phyloP scores from a whole-genome alignment of 106 monocot genomes.

The Dactylorhiza incarnata region DNA sequence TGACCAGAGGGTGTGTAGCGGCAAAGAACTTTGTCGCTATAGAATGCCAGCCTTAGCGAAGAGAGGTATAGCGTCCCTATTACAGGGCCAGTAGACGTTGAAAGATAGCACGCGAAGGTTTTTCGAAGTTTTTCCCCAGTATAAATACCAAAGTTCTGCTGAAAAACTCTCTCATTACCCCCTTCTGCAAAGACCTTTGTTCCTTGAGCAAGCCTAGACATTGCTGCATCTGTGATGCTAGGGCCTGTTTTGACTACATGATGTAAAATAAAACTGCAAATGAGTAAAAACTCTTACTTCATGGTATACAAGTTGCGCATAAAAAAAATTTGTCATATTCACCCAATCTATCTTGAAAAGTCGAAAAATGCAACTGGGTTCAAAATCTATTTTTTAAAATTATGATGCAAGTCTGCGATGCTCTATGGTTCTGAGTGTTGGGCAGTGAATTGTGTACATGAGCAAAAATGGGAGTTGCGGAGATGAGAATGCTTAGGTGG shows the following conservation, averaged over 20 bases:
- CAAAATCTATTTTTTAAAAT: no score
- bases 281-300: background rate
- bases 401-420: no score
- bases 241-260: conserved; percentile 65
- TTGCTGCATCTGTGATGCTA: conserved; percentile 61
- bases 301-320: background rate
- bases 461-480: no score
- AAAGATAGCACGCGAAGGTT: conserved; percentile 77
- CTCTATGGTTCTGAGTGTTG: no score
- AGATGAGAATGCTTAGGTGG: no score
- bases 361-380: no score
- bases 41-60: conserved; percentile 61
- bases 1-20: conserved; percentile 28
- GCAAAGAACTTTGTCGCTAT: conserved; percentile 64
- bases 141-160: conserved; percentile 48
- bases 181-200: conserved; percentile 83
- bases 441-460: no score
- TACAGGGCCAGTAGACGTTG: conserved; percentile 77
- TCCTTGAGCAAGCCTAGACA: conserved; percentile 61
- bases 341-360: no score
- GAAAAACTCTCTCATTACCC: conserved; percentile 69
- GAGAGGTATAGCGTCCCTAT: conserved; percentile 82
- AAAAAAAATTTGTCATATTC: background rate
- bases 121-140: conserved; percentile 67
- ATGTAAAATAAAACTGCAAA: conserved; percentile 1